These are phyloP conservation scores for Trichoderma lentiforme DNA, from an alignment of 2,329 filamentous ascomycete genomes.

Conservation along the genomic window DNA sequence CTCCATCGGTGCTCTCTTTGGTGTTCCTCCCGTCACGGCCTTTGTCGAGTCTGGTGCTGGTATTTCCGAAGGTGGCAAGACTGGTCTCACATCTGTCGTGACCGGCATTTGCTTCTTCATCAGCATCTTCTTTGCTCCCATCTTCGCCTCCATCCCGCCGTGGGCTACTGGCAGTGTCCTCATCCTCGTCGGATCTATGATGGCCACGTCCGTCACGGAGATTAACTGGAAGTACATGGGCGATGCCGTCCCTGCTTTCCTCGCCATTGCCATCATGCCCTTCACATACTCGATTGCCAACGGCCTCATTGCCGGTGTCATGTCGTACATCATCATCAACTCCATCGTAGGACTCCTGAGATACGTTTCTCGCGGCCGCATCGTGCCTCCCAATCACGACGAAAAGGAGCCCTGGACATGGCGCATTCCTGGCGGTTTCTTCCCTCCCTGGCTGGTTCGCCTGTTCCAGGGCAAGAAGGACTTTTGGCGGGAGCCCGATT, in stretches of 20 bases:
- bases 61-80: slow-evolving; percentile 82
- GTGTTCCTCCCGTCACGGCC: slow-evolving; percentile 76
- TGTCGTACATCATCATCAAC: slow-evolving; percentile 75
- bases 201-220: slow-evolving; percentile 72
- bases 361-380: slow-evolving; percentile 61
- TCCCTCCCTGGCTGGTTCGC: slow-evolving; percentile 71
- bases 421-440: slow-evolving; percentile 68
- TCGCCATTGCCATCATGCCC: slow-evolving; percentile 82
- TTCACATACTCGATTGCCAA: slow-evolving; percentile 89
- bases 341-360: slow-evolving; percentile 66
- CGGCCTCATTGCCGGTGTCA: slow-evolving; percentile 76
- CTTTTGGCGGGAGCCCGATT: slow-evolving; percentile 58
- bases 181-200: slow-evolving; percentile 82
- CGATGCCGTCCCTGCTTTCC: slow-evolving; percentile 79
- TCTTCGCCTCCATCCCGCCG: slow-evolving; percentile 83
- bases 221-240: slow-evolving; percentile 89
- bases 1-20: slow-evolving; percentile 75
- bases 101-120: slow-evolving; percentile 83
- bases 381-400: slow-evolving; percentile 71
- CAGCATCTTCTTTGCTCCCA: slow-evolving; percentile 83
- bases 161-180: slow-evolving; percentile 90
- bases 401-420: slow-evolving; percentile 80
- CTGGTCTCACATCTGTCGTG: slow-evolving; percentile 76
- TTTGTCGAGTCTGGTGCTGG: slow-evolving; percentile 89
- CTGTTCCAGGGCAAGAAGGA: slow-evolving; percentile 64